Evolutionary conservation across 257 asterid species (phyloP).

Genomic region (Solanum medicagineum): DNA sequence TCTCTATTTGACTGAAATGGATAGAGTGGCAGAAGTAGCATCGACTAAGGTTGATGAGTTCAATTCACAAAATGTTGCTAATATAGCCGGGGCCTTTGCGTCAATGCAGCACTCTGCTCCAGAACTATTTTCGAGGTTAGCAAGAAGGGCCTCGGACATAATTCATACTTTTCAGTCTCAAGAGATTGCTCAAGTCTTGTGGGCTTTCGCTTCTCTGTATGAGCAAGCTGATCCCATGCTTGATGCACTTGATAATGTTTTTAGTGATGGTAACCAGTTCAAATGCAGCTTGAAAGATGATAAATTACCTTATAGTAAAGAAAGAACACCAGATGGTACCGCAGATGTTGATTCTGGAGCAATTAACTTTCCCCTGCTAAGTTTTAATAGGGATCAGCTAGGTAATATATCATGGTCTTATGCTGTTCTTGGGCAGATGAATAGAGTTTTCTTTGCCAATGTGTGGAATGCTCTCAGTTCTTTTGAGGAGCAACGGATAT

Average conservation of each 20-base stretch:
- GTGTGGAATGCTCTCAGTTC: conserved; percentile 52
- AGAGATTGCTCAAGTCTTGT: conserved; percentile 81
- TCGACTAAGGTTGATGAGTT: conserved; percentile 53
- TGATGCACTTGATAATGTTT: conserved; percentile 53
- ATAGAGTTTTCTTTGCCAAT: conserved; percentile 41
- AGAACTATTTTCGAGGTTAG: conserved; percentile 49
- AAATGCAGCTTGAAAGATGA: conserved; percentile 17
- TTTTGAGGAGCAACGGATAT: conserved; percentile 45
- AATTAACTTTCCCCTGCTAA: conserved; percentile 13
- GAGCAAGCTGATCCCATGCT: conserved; percentile 59
- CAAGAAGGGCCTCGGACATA: conserved; percentile 50
- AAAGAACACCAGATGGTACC: not conserved
- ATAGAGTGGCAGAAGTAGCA: conserved; percentile 86
- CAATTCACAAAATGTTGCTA: conserved; percentile 88
- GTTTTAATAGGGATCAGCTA: conserved; percentile 57
- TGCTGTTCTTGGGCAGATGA: conserved; percentile 69
- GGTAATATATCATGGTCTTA: conserved; percentile 85
- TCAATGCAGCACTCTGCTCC: conserved; percentile 94
- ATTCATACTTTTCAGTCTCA: conserved; percentile 62
- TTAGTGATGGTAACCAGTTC: conserved; percentile 26
- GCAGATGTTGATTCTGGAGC: not conserved
- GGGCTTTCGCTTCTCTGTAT: conserved; percentile 93
- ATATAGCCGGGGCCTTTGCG: conserved; percentile 90
- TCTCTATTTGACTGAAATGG: conserved; percentile 92
- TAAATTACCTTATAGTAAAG: conserved; percentile 21